phyloP scores from a whole-genome alignment of 805 yeast species.

The Candida nemodendra region DNA sequence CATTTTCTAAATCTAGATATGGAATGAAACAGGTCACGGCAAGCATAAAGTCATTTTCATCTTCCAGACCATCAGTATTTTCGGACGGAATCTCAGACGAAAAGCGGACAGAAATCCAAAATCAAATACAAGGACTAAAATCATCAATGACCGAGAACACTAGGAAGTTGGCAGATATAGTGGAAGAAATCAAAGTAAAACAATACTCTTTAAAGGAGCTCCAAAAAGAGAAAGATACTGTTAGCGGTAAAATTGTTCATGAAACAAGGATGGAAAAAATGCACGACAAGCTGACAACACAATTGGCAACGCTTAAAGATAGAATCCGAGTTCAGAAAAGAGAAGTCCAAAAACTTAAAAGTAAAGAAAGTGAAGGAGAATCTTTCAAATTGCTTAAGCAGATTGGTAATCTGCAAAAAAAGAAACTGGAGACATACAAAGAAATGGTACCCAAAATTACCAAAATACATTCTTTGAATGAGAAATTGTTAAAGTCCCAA shows the following conservation, averaged over 20 bases:
- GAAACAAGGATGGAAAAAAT: constrained; percentile 14
- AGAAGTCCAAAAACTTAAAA: constrained; percentile 15
- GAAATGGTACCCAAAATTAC: constrained; percentile 10
- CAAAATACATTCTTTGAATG: constrained; percentile 30
- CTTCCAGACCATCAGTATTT: constrained; percentile 30
- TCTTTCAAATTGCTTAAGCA: constrained; percentile 12
- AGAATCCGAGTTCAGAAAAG: constrained; percentile 16
- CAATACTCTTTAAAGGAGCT: constrained; percentile 9
- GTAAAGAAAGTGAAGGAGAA: constrained; percentile 14
- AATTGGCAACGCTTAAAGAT: constrained; percentile 17
- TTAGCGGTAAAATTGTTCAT: constrained; percentile 13
- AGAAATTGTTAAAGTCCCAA: constrained; percentile 21
- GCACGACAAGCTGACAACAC: constrained; percentile 15
- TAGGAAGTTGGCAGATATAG: constrained; percentile 1
- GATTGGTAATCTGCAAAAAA: constrained; percentile 12
- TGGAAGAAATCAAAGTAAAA: constrained; percentile 6
- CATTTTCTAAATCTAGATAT: constrained; percentile 56
- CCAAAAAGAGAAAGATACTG: constrained; percentile 7
- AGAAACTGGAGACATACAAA: constrained; percentile 12
- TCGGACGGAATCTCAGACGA: constrained; percentile 33
- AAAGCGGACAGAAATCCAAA: constrained; percentile 18
- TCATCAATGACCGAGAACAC: constrained; percentile 12
- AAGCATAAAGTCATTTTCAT: constrained; percentile 33
- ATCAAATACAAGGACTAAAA: constrained; percentile 13
- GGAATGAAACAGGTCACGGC: constrained; percentile 57